Evolutionary conservation across 306 rosid species (phyloP).

Genomic region (Castanopsis chinensis): DNA sequence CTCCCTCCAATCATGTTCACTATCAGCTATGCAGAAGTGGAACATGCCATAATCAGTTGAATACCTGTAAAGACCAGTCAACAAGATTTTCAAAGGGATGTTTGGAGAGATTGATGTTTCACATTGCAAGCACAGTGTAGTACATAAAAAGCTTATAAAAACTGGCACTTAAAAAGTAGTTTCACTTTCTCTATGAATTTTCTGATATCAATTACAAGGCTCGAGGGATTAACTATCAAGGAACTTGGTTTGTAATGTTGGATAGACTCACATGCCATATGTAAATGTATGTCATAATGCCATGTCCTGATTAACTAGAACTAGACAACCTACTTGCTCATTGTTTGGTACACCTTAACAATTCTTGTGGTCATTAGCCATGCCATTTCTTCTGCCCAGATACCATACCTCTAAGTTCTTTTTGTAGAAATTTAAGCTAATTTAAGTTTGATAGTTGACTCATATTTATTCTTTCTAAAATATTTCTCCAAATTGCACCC

Average conservation of each 20-base stretch:
- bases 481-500: background rate
- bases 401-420: too few relatives aligned
- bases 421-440: too few relatives aligned
- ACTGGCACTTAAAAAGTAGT: too few relatives aligned
- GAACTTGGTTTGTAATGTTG: background rate
- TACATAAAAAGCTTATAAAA: too few relatives aligned
- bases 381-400: too few relatives aligned
- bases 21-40: slow-evolving; percentile 48
- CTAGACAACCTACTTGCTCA: too few relatives aligned
- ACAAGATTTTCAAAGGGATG: background rate
- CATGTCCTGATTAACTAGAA: background rate
- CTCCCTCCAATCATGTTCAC: slow-evolving; percentile 60
- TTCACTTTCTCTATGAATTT: background rate
- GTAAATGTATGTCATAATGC: background rate
- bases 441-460: too few relatives aligned
- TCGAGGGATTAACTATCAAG: background rate
- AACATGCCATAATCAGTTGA: slow-evolving; percentile 55
- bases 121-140: background rate
- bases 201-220: background rate
- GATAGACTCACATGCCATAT: background rate
- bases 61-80: slow-evolving; percentile 25
- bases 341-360: too few relatives aligned
- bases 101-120: background rate
- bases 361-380: too few relatives aligned
- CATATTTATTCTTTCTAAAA: too few relatives aligned